These are phyloP conservation scores for Peronospora farinosa DNA, from an alignment of 352 stramenopile genomes.

Conservation along the genomic window DNA sequence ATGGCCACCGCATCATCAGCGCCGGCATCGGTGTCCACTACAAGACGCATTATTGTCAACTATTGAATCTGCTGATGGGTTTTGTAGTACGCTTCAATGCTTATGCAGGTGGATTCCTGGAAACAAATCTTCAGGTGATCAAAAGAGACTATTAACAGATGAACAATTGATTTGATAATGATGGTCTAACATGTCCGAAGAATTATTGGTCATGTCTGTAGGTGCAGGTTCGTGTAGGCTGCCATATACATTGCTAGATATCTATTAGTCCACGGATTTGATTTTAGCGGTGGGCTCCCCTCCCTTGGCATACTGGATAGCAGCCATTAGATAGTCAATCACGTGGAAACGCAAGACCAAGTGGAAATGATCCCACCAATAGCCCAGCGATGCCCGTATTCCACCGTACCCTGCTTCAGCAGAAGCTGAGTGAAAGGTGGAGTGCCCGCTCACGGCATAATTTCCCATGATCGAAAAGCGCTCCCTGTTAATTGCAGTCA, in stretches of 20 bases:
- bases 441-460: constrained; percentile 59
- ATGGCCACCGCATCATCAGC: constrained; percentile 76
- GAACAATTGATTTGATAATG: constrained; percentile 33
- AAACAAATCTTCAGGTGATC: constrained; percentile 18
- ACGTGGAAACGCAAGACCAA: constrained; percentile 54
- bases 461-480: constrained; percentile 71
- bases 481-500: constrained; percentile 32
- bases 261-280: constrained; percentile 16
- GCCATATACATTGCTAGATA: too few relatives aligned
- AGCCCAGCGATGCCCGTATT: constrained; percentile 27
- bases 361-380: constrained; percentile 65
- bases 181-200: background rate
- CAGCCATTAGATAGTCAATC: constrained; percentile 46
- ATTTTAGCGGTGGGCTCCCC: constrained; percentile 3
- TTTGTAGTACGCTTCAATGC: background rate
- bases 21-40: constrained; percentile 77
- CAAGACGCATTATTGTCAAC: constrained; percentile 28
- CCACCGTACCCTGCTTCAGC: constrained; percentile 2
- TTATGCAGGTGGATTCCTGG: background rate
- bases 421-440: constrained; percentile 33
- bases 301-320: constrained; percentile 35
- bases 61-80: background rate
- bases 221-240: too few relatives aligned
- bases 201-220: background rate
- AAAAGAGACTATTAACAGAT: too few relatives aligned